phyloP scores from a whole-genome alignment of 2,329 filamentous ascomycete genomes.

The Rhynchosporium agropyri region DNA sequence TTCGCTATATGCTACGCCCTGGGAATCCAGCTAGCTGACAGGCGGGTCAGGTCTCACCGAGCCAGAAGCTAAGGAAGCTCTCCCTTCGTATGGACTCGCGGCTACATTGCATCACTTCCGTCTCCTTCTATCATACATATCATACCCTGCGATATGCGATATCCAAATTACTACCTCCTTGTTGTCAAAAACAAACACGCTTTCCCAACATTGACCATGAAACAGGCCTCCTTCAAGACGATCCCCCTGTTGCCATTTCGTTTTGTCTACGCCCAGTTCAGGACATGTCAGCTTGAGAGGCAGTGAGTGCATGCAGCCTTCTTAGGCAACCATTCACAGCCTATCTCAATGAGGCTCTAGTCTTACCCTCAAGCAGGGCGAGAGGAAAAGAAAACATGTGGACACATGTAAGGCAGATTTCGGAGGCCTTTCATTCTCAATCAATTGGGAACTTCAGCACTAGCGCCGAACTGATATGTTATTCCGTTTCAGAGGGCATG shows the following conservation, averaged over 20 bases:
- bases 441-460: constrained; percentile 8
- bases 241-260: neutral
- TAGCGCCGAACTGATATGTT: neutral
- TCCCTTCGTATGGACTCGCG: constrained; percentile 1
- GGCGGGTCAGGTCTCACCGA: neutral
- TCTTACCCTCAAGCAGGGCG: constrained; percentile 9
- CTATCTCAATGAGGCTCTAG: constrained; percentile 8
- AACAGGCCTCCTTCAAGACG: neutral
- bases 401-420: constrained; percentile 7
- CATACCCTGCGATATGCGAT: neutral
- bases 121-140: neutral
- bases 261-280: neutral
- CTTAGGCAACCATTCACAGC: constrained; percentile 14
- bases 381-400: constrained; percentile 1
- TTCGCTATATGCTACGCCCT: neutral
- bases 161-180: neutral
- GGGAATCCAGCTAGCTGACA: neutral
- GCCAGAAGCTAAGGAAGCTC: neutral
- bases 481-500: constrained; percentile 5
- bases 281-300: constrained; percentile 8
- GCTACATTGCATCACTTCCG: neutral
- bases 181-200: constrained; percentile 4
- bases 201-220: neutral
- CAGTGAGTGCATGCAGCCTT: constrained; percentile 12
- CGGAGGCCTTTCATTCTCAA: neutral